These are phyloP conservation scores for Tagetes patula DNA, from an alignment of 129 eudicot species.

Conservation along the genomic window DNA sequence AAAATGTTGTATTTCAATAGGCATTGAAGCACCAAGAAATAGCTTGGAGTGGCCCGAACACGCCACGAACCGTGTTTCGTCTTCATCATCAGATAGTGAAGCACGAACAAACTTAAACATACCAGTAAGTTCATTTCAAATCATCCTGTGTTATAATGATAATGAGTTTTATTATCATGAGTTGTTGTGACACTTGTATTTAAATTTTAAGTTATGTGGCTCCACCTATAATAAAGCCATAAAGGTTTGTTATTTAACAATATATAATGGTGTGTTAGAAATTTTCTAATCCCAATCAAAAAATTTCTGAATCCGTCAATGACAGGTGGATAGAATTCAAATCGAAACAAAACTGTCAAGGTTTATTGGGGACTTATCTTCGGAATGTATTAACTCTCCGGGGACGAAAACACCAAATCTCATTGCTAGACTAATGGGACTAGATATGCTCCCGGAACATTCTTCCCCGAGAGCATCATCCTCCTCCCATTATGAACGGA, in stretches of 20 bases:
- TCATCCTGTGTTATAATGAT: background rate
- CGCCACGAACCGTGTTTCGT: background rate
- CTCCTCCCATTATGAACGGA: constrained; percentile 28
- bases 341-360: constrained; percentile 55
- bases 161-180: too few species aligned
- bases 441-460: constrained; percentile 74
- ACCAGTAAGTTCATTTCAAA: constrained; percentile 45
- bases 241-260: too few species aligned
- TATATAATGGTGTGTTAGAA: too few species aligned
- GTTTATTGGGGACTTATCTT: constrained; percentile 39
- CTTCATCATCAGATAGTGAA: constrained; percentile 19
- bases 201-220: too few species aligned
- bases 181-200: too few species aligned
- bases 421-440: constrained; percentile 93
- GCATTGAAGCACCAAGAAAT: constrained; percentile 87
- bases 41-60: constrained; percentile 67
- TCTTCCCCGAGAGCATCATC: constrained; percentile 49
- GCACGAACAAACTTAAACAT: constrained; percentile 37
- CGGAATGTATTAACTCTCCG: constrained; percentile 59
- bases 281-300: too few species aligned
- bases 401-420: constrained; percentile 71
- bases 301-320: too few species aligned
- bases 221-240: too few species aligned
- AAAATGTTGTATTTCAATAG: constrained; percentile 14
- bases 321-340: constrained; percentile 49